Percentiles rank a stretch among this genome's conserved stretches.
Conservation (phyloP, 495 filamentous ascomycete genomes). For the Podospora australis region DNA sequence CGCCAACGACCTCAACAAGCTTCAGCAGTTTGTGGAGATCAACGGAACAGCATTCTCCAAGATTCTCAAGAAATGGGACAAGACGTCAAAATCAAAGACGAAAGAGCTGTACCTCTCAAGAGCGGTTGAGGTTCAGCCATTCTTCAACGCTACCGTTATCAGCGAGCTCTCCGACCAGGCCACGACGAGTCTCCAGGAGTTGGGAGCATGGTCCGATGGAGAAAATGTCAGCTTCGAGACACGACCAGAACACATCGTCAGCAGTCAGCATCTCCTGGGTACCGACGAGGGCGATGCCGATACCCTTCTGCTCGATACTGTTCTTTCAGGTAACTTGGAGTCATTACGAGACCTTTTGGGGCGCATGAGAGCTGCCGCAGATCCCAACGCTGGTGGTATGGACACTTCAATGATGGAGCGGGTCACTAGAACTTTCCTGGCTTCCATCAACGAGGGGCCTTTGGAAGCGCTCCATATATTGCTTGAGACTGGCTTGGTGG, state of each 20-base stretch:
- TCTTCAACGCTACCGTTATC: slow-evolving; percentile 94
- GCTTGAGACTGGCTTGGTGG: slow-evolving; percentile 71
- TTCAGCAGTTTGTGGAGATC: slow-evolving; percentile 97
- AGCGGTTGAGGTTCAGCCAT: slow-evolving; percentile 94
- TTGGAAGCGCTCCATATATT: slow-evolving; percentile 68
- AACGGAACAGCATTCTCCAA: slow-evolving; percentile 97
- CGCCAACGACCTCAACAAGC: slow-evolving; percentile 88
- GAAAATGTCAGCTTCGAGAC: slow-evolving; percentile 78
- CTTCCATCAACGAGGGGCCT: slow-evolving; percentile 78
- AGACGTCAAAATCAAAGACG: slow-evolving; percentile 97
- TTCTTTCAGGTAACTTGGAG: slow-evolving; percentile 65
- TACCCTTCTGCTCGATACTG: slow-evolving; percentile 78
- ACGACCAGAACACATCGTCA: slow-evolving; percentile 56
- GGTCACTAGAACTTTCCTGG: slow-evolving; percentile 81
- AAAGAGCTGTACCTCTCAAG: slow-evolving; percentile 95
- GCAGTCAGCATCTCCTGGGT: slow-evolving; percentile 54
- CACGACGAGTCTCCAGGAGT: slow-evolving; percentile 83
- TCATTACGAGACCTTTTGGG: slow-evolving; percentile 44
- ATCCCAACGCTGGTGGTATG: slow-evolving; percentile 28
- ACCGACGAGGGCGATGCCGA: slow-evolving; percentile 83
- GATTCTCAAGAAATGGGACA: slow-evolving; percentile 99
- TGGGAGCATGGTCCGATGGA: slow-evolving; percentile 94
- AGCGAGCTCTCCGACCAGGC: slow-evolving; percentile 95
- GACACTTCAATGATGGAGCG: slow-evolving; percentile 53
- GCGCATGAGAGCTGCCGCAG: slow-evolving; percentile 40